Base-by-base conservation (phyloP, 176 grass and related monocot genomes). In the Oryza glaberrima region DNA sequence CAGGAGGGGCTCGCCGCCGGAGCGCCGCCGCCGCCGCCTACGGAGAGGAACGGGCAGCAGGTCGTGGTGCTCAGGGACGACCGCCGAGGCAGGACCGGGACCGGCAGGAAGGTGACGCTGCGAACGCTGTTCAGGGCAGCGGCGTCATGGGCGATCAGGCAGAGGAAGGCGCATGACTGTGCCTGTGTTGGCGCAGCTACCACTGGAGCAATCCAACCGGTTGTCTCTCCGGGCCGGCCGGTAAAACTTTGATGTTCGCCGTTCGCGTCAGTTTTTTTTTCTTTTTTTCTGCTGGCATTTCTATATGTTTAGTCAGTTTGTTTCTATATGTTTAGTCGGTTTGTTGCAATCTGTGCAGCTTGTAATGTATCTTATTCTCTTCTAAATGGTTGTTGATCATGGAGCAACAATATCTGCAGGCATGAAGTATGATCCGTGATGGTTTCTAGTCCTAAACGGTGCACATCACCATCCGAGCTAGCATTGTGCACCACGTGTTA, bases 71-170 rank as follows among this genome's bases (percentile, higher is more conserved):
- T 35, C 19, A 17, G 79, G 12, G 58, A 4, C 16, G 28, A 16
- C 7, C 34, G n/a, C 15, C 72, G 69, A 11, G 13, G 13, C 76
- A 47, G 82, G 15, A 16, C 25, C 4, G 28, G 82, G 15, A 16
- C 25, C 4, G 28, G 63, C 36, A 80, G 75, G 88, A 90, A 86
- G 89, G 78, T 63, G 73, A 86, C 80, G 74, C 70, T 81, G 52
- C 44, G 90, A 70, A 48, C 74, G 10, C 38, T 80, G 61, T 79
- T 83, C 80, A 90, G 84, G 61, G 69, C 84, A 0, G 69, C 83
- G 84, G 75, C 68, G 5, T 65, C 75, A 7, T 88, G 81, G 85
- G 81, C 67, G 72, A 32, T 45, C 52, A 54, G 77, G 70, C 89
- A 76, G 5, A 69, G 56, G 66, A 77, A 5, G 69, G 32, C 19